Conservation (phyloP, 2,329 filamentous ascomycete genomes). For the Fusarium hostae region DNA sequence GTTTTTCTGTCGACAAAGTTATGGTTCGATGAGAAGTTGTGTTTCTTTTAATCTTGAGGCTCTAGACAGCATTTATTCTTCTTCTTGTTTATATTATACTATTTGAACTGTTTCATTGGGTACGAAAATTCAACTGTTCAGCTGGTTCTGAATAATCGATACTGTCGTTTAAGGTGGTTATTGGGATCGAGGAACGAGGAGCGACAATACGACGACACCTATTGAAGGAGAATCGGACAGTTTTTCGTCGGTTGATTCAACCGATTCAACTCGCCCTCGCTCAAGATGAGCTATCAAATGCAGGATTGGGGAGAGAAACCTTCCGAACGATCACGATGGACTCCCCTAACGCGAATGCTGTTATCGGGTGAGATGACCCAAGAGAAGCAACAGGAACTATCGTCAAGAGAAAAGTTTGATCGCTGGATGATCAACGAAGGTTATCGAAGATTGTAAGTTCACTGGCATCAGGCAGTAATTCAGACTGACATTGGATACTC, state of each 20-base stretch:
- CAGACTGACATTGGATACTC: background rate
- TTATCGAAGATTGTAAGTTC: conserved; percentile 78
- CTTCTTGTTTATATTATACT: conserved; percentile 41
- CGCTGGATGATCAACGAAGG: conserved; percentile 92
- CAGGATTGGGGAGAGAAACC: conserved; percentile 49
- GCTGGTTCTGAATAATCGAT: conserved; percentile 38
- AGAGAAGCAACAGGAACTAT: conserved; percentile 75
- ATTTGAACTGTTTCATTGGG: conserved; percentile 3
- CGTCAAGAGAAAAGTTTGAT: conserved; percentile 77
- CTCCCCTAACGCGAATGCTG: conserved; percentile 83
- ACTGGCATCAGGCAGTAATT: background rate
- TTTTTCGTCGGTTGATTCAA: background rate
- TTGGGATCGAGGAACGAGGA: background rate
- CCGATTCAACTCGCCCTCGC: background rate
- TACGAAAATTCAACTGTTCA: conserved; percentile 18
- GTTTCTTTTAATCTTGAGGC: conserved; percentile 32
- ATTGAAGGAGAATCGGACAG: background rate
- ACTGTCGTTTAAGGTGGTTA: background rate
- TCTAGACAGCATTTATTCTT: conserved; percentile 47
- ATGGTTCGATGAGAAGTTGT: conserved; percentile 39
- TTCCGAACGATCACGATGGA: conserved; percentile 82
- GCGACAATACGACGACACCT: background rate
- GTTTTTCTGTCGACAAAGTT: background rate
- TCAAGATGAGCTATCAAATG: conserved; percentile 46
- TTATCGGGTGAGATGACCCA: conserved; percentile 85